Conservation (phyloP, 108 stramenopile species). For the Discostella pseudostelligera region DNA sequence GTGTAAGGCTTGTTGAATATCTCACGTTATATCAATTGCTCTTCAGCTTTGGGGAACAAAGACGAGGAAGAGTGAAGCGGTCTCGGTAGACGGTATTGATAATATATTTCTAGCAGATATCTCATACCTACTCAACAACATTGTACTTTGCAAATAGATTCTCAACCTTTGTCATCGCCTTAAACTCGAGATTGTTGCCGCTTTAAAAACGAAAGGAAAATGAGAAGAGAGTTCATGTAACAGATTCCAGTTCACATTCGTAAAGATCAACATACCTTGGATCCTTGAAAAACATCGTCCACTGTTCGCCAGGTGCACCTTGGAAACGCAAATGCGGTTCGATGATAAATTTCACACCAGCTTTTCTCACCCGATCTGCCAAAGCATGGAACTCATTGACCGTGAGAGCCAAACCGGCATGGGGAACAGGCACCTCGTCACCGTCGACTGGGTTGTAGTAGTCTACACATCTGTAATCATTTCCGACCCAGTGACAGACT, state of each 20-base stretch:
- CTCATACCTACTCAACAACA: slow-evolving; percentile 71
- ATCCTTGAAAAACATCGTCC: slow-evolving; percentile 96
- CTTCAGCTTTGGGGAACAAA: slow-evolving; percentile 30
- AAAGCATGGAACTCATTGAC: slow-evolving; percentile 86
- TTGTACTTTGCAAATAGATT: slow-evolving; percentile 97
- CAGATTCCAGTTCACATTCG: not conserved
- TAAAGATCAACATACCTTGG: slow-evolving; percentile 10
- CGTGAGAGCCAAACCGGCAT: slow-evolving; percentile 92
- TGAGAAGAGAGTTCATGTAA: not conserved
- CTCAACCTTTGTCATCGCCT: slow-evolving; percentile 93
- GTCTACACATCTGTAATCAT: slow-evolving; percentile 91
- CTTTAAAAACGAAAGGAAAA: slow-evolving; percentile 72
- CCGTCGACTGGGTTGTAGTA: slow-evolving; percentile 98
- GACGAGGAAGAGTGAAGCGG: slow-evolving; percentile 17
- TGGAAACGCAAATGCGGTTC: slow-evolving; percentile 93
- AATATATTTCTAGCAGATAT: not conserved
- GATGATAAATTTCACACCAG: slow-evolving; percentile 87
- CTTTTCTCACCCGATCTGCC: slow-evolving; percentile 69
- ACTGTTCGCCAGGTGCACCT: slow-evolving; percentile 94
- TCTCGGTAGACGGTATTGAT: not conserved
- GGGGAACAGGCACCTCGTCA: slow-evolving; percentile 98
- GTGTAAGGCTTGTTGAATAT: not conserved
- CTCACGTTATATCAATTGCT: not conserved
- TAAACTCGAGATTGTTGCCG: slow-evolving; percentile 98
- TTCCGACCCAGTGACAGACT: slow-evolving; percentile 91